Conservation (phyloP, 2,329 filamentous ascomycete species). For the Sordariomycetes sp. region DNA sequence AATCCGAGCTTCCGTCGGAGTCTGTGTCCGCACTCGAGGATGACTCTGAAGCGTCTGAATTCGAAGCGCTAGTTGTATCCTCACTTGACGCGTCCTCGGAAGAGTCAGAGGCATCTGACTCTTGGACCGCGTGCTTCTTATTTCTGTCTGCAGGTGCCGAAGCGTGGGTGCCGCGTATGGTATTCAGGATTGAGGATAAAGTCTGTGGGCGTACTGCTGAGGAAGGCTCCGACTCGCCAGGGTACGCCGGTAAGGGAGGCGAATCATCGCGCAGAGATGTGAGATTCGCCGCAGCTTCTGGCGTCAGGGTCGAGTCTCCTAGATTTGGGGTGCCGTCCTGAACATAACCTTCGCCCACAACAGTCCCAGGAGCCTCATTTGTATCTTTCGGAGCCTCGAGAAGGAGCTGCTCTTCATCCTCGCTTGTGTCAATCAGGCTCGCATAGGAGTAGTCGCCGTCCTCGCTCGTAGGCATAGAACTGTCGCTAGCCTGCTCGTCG, state of each 20-base stretch:
- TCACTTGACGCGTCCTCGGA: not conserved
- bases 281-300: not conserved
- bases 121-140: not conserved
- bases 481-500: not conserved
- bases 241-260: not conserved
- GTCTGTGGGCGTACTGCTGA: constrained; percentile 2
- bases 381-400: constrained; percentile 21
- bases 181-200: not conserved
- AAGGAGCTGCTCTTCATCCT: constrained; percentile 12
- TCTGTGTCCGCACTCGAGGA: constrained; percentile 16
- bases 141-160: not conserved
- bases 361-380: constrained; percentile 11
- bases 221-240: constrained; percentile 7
- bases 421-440: not conserved
- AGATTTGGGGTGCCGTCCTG: constrained; percentile 8
- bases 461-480: not conserved
- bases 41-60: constrained; percentile 13
- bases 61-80: constrained; percentile 1
- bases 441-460: not conserved
- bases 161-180: not conserved
- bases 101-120: not conserved
- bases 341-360: constrained; percentile 7
- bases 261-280: not conserved
- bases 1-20: constrained; percentile 20
- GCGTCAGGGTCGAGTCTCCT: constrained; percentile 1